Evolutionary conservation across 257 asterid genomes (phyloP), one percentile per base, ranked within the genome.

Genomic region (Perilla frutescens): DNA sequence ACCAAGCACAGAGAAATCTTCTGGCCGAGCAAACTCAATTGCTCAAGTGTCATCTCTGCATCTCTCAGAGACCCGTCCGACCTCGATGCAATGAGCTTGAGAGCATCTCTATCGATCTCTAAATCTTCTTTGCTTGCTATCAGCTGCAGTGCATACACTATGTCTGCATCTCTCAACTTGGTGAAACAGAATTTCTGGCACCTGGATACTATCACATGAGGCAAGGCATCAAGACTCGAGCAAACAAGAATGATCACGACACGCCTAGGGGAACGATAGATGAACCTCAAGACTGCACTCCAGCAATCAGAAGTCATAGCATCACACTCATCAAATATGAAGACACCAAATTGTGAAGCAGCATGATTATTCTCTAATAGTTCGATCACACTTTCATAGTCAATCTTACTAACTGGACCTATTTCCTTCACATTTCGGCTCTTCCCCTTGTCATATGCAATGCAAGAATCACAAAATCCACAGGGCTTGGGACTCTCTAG

Each of bases 11-110:
- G 85, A 36, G 97, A 84, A 70, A 93, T 83, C 81, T 82, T 88
- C 87, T 83, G 90, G 60, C 98, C 98, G 3, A 93, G 88, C 75
- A 93, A 84, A 76, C 96, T 87, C 85, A 93, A 67, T 69, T 93
- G 97, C 58, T 91, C 98, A 57, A 93, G 82, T 39, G 98, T 93
- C 98, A 90, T 93, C 86, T 93, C 98, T 37, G 97, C 98, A 71
- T 93, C 98, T 67, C 97, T 86, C 73, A 93, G 70, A 49, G 98
- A 93, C 72, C 98, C 98, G 69, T 90, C 91, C 13, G 97, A 90
- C 74, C 88, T 89, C 43, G 96, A 89, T 31, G 98, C 92, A 76
- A 89, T 87, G 68, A 93, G 96, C 85, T 93, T 93, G 76, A 91
- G 75, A 7, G 98, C 97, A 76, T 89, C 93, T 82, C 83, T 86